A percentile compares a stretch with the other conserved stretches of the same genome.
These are phyloP conservation scores for Straminergon stramineum DNA, from an alignment of 225 moss, liverwort and hornwort genomes.

Conservation along the genomic window DNA sequence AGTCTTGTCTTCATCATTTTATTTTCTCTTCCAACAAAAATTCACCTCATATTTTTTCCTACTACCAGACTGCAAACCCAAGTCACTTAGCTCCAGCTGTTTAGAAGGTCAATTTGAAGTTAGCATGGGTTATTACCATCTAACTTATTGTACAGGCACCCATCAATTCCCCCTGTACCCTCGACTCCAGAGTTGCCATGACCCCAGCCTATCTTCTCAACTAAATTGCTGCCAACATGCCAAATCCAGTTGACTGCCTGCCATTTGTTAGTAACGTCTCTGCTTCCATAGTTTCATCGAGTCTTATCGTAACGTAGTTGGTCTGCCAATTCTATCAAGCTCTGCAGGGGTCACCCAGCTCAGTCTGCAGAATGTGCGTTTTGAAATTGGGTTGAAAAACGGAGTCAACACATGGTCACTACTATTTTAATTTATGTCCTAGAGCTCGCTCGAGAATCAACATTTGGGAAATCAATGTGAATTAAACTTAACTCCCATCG, in stretches of 20 bases:
- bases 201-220: not conserved
- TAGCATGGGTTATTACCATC: not conserved
- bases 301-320: not conserved
- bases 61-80: no score
- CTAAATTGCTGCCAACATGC: not conserved
- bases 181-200: not conserved
- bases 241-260: not conserved
- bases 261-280: not conserved
- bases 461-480: no score
- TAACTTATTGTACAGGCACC: not conserved
- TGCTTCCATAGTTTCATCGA: not conserved
- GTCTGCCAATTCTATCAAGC: not conserved
- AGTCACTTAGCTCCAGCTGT: no score
- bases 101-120: no score
- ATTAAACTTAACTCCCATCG: no score
- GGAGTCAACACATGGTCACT: not conserved
- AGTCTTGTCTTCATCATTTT: not conserved
- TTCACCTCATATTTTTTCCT: not conserved
- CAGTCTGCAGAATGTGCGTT: no score
- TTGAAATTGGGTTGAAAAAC: not conserved
- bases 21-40: not conserved
- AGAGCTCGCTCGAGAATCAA: no score
- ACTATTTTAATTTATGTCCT: not conserved
- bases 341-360: not conserved
- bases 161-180: not conserved